These are phyloP conservation scores for Trebouxiophyceae sp. DNA, from an alignment of 163 green algal species.

Conservation along the genomic window DNA sequence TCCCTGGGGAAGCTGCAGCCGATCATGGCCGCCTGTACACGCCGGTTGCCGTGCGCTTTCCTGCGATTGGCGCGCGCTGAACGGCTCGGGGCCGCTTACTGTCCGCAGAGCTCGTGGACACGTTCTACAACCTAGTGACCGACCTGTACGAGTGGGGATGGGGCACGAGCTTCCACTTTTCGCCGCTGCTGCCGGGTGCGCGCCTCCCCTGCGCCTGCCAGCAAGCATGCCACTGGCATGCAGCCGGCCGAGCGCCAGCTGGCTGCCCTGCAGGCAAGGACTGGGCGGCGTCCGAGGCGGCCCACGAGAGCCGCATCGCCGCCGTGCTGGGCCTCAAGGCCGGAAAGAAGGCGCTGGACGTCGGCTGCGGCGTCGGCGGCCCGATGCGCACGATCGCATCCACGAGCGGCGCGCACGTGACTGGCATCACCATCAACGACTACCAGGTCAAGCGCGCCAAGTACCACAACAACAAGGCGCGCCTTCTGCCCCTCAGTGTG, in stretches of 20 bases:
- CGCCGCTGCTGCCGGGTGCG: conserved; percentile 56
- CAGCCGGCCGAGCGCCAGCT: no score
- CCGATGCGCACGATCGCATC: conserved; percentile 92
- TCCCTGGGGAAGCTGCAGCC: no score
- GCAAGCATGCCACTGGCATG: no score
- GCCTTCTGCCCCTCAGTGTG: background rate
- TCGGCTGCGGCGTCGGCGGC: conserved; percentile 93
- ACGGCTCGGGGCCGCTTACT: no score
- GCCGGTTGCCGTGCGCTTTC: no score
- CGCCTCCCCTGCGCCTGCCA: no score
- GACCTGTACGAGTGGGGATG: conserved; percentile 99
- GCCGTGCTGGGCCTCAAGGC: conserved; percentile 49
- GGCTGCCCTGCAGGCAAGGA: conserved; percentile 30
- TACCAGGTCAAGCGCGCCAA: conserved; percentile 87
- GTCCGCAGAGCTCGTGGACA: conserved; percentile 20
- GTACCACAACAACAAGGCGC: conserved; percentile 69
- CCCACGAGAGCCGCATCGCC: conserved; percentile 75
- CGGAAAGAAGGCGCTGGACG: conserved; percentile 85
- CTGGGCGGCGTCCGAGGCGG: conserved; percentile 59
- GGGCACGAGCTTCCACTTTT: conserved; percentile 96
- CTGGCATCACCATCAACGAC: conserved; percentile 98
- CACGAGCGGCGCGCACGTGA: conserved; percentile 78
- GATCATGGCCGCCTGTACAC: no score
- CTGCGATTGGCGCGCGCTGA: no score
- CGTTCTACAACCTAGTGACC: conserved; percentile 30